Evolutionary conservation across 345 rosid species (phyloP).

Genomic region (Laguncularia racemosa): DNA sequence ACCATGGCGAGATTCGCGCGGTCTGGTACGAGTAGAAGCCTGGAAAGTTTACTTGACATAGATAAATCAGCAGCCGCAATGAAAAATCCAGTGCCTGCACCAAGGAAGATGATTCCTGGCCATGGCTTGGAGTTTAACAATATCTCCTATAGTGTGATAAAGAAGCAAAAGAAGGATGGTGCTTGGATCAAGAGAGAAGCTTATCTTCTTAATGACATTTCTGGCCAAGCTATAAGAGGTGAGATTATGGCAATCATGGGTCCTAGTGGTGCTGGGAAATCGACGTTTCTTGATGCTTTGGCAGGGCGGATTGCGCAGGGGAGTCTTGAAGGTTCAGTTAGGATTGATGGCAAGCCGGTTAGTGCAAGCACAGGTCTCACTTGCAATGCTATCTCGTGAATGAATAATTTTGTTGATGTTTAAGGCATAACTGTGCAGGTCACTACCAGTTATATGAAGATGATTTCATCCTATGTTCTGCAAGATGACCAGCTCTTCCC

Average conservation of each 20-base stretch:
- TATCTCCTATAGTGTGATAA: conserved; percentile 48
- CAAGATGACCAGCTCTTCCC: conserved; percentile 92
- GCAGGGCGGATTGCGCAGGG: conserved; percentile 68
- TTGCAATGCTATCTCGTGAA: neutral
- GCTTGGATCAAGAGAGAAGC: conserved; percentile 45
- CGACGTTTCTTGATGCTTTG: conserved; percentile 81
- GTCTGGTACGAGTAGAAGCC: conserved; percentile 19
- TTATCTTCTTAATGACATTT: conserved; percentile 56
- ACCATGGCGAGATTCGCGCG: conserved; percentile 14
- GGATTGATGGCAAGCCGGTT: conserved; percentile 59
- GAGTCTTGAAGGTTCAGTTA: conserved; percentile 72
- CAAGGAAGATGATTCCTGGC: conserved; percentile 28
- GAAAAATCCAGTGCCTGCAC: conserved; percentile 3
- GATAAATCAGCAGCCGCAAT: conserved; percentile 13
- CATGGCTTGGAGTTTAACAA: conserved; percentile 52
- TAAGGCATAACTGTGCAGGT: conserved; percentile 25
- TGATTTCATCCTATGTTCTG: conserved; percentile 82
- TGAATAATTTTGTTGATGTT: neutral
- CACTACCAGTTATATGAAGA: conserved; percentile 61
- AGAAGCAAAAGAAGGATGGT: conserved; percentile 54
- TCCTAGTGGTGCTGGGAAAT: conserved; percentile 89
- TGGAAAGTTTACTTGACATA: conserved; percentile 42
- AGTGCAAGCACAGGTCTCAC: neutral
- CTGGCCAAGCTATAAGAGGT: conserved; percentile 66
- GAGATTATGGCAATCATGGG: conserved; percentile 79